Evolutionary conservation across 768 basidiomycete species (phyloP).

Genomic region (Obba rivulosa): DNA sequence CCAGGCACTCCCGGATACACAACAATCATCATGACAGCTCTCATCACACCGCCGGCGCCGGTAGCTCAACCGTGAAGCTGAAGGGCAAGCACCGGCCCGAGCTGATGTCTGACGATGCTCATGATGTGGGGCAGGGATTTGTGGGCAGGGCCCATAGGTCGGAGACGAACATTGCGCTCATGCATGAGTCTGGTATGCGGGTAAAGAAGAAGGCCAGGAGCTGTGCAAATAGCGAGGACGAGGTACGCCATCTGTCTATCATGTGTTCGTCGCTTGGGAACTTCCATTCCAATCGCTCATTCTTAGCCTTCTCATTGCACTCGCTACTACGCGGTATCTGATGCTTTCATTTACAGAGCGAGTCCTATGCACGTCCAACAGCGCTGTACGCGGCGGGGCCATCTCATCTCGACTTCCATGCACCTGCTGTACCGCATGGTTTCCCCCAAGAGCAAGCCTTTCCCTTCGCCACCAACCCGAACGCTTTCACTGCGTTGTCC

Average conservation of each 20-base stretch:
- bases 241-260: conserved; percentile 44
- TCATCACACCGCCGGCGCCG: conserved; percentile 1
- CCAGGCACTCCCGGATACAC: conserved; percentile 93
- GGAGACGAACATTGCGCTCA: conserved; percentile 8
- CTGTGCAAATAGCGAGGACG: conserved; percentile 76
- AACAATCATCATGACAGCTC: conserved; percentile 44
- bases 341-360: conserved; percentile 20
- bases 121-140: not conserved
- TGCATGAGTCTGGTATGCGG: conserved; percentile 19
- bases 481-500: conserved; percentile 65
- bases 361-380: conserved; percentile 37
- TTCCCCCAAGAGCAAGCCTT: conserved; percentile 8
- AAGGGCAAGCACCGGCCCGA: conserved; percentile 25
- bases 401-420: conserved; percentile 18
- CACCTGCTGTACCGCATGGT: conserved; percentile 20
- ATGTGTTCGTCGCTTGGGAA: not conserved
- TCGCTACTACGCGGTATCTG: conserved; percentile 15
- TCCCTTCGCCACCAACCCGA: conserved; percentile 26
- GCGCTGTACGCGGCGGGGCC: conserved; percentile 22
- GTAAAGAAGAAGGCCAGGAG: conserved; percentile 77
- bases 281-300: not conserved
- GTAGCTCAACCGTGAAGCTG: conserved; percentile 7
- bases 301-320: conserved; percentile 2
- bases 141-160: conserved; percentile 12
- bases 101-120: conserved; percentile 20